phyloP scores from a whole-genome alignment of 768 basidiomycete genomes.

The Serendipita sp. region DNA sequence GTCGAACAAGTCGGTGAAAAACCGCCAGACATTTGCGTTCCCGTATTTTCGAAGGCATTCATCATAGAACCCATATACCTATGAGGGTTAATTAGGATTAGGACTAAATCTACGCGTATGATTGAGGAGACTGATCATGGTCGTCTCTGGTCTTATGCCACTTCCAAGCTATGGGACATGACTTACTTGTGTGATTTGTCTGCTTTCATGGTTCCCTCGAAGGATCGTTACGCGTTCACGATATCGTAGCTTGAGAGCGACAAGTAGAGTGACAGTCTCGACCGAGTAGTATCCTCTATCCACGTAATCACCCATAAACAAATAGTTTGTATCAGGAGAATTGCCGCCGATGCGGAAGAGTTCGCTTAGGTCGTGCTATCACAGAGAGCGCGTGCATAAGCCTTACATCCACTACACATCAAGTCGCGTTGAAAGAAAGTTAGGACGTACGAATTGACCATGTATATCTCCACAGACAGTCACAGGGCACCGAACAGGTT shows the following conservation, averaged over 20 bases:
- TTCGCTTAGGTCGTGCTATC: conserved; percentile 94
- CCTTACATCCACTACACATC: neutral
- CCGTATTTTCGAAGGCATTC: conserved; percentile 99
- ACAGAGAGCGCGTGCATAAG: conserved; percentile 5
- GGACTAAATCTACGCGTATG: neutral
- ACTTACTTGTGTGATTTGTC: conserved; percentile 81
- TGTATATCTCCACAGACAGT: conserved; percentile 99
- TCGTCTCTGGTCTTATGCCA: no score
- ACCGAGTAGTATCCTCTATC: conserved; percentile 99
- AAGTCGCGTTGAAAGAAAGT: conserved; percentile 5
- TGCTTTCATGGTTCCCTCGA: conserved; percentile 95
- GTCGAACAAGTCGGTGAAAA: conserved; percentile 97
- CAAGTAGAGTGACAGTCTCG: conserved; percentile 93
- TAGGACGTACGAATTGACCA: conserved; percentile 86
- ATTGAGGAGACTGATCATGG: neutral
- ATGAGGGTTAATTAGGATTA: no score
- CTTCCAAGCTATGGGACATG: no score
- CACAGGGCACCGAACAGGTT: conserved; percentile 95
- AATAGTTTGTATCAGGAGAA: conserved; percentile 97
- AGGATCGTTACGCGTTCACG: conserved; percentile 96
- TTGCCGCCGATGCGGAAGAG: conserved; percentile 97
- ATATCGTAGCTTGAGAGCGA: conserved; percentile 94
- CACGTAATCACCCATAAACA: conserved; percentile 99
- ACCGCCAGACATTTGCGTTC: conserved; percentile 98
- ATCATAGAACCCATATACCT: conserved; percentile 97